Base-by-base conservation (phyloP, 768 basidiomycete species). In the Pulveroboletus ravenelii region DNA sequence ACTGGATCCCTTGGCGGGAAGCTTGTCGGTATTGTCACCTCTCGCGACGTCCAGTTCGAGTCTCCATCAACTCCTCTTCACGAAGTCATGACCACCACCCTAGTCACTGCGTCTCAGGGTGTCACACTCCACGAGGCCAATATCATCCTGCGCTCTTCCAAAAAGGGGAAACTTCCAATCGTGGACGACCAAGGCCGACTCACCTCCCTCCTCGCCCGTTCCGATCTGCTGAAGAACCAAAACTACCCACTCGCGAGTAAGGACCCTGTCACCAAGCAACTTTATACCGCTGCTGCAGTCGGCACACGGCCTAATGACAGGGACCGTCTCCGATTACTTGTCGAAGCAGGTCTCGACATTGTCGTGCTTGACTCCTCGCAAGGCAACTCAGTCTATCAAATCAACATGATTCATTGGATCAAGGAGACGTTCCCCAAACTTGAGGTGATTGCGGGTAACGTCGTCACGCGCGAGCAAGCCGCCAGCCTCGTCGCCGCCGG, bases 401-500 rank as follows among this genome's bases (percentile, higher is more conserved):
- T 89, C 58, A 93, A 97, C 38, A 97, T 97, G 89, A 82, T 99
- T 58, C 68, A 78, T 45, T 96, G 90, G 87, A 89, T 96, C 74
- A 98, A 98, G 70, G 41, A 74, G 40, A 88, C 84, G 1, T 92
- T 78, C 72, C 90, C 94, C 6, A 74, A 80, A 44, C 79, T 99
- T 52, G 90, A 99, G 62, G 85, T 98, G 57, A 89, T 99, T 52
- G 95, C 92, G 2, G 95, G 96, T 36, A 98, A 99, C 67, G 94
- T 99, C 53, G 95, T 99, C 56, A 97, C 94, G 5, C 86, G 96
- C 50, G 94, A 96, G 64, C 96, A 98, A 66, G 95, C 96, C 1
- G 96, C 96, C 14, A 82, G 76, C 20, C 82, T 99, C 52, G 97
- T 99, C 58, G 84, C 79, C 9, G 94, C 93, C 3, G 96, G 96